Evolutionary conservation across 2,329 filamentous ascomycete species (phyloP).

Genomic region (Pestalotiopsis sp.): DNA sequence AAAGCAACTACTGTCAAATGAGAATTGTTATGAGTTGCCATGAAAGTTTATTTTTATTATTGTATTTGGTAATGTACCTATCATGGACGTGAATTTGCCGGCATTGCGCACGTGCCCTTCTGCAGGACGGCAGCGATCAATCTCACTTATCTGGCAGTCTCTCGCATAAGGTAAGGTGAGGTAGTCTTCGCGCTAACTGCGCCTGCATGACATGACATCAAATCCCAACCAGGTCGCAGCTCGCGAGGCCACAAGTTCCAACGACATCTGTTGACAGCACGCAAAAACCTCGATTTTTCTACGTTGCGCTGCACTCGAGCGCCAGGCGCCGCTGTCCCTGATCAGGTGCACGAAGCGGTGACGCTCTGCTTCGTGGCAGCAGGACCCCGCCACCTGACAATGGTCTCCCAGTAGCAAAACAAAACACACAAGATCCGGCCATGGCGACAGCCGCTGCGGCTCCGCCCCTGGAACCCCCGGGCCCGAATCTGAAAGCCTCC

Average conservation of each 20-base stretch:
- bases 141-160: neutral
- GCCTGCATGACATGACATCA: constrained; percentile 5
- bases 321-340: neutral
- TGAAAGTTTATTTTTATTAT: neutral
- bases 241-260: neutral
- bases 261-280: constrained; percentile 1
- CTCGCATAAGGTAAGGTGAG: neutral
- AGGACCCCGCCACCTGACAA: neutral
- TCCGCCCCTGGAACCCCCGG: constrained; percentile 22
- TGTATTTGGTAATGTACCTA: neutral
- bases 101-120: constrained; percentile 5
- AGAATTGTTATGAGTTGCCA: neutral
- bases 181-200: constrained; percentile 4
- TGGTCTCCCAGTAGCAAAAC: neutral
- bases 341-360: neutral
- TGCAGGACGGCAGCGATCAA: neutral
- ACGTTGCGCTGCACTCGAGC: neutral
- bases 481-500: constrained; percentile 24
- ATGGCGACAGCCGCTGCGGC: constrained; percentile 28
- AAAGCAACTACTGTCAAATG: neutral
- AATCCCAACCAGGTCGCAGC: neutral
- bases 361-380: constrained; percentile 22
- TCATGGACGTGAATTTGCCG: neutral
- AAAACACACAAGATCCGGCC: constrained; percentile 17
- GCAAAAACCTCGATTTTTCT: neutral